Percentiles rank a stretch among this genome's conserved stretches.
Evolutionary conservation across 1,139 yeast genomes (phyloP).

Genomic region (Magnusiomyces ingens): DNA sequence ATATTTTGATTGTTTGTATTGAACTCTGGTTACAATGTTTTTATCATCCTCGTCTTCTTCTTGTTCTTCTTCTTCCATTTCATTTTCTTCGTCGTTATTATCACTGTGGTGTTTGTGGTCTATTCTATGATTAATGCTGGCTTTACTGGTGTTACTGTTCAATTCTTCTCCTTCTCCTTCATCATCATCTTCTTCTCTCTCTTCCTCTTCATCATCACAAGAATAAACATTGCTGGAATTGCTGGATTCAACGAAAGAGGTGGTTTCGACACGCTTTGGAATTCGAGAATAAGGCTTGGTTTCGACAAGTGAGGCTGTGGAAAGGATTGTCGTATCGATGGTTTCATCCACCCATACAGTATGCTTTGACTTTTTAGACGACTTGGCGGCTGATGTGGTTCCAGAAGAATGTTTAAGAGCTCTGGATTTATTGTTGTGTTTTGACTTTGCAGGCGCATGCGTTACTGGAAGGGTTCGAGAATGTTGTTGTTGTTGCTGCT

Average conservation of each 20-base stretch:
- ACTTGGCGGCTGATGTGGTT: not conserved
- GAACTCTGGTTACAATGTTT: not conserved
- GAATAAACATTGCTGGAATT: too few species aligned
- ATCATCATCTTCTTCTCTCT: not conserved
- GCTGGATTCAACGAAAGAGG: too few species aligned
- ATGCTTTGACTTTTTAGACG: too few species aligned
- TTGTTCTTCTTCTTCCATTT: not conserved
- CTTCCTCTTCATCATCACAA: not conserved
- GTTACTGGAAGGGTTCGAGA: not conserved
- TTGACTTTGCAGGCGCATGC: not conserved
- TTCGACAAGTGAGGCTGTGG: too few species aligned
- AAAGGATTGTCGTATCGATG: too few species aligned
- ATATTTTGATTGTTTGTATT: not conserved
- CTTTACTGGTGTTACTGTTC: not conserved
- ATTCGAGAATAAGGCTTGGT: too few species aligned
- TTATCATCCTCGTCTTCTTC: not conserved
- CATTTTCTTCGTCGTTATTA: too few species aligned
- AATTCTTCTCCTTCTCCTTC: not conserved
- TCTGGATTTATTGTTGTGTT: not conserved
- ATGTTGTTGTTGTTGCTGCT: not conserved
- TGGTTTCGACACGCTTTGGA: too few species aligned
- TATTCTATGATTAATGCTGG: not conserved
- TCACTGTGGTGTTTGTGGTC: too few species aligned
- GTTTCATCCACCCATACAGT: too few species aligned
- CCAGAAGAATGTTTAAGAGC: not conserved